phyloP scores from a whole-genome alignment of 805 yeast species.

The Torulaspora microellipsoides region DNA sequence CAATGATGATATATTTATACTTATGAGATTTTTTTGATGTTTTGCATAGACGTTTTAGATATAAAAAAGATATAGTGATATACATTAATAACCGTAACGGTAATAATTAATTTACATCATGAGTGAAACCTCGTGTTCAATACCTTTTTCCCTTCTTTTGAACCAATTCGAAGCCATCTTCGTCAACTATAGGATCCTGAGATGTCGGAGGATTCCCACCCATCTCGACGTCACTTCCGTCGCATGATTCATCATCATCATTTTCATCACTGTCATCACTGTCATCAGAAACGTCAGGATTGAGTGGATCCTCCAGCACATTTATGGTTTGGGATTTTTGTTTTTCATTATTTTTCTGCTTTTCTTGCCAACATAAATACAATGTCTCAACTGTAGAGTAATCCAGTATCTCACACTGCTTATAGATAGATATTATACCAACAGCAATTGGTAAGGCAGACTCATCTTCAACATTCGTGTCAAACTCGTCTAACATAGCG shows the following conservation, averaged over 20 bases:
- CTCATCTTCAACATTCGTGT: conserved; percentile 81
- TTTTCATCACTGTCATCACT: conserved; percentile 43
- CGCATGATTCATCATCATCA: conserved; percentile 41
- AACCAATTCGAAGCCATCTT: conserved; percentile 91
- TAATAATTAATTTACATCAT: conserved; percentile 1
- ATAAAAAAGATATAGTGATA: too few relatives aligned
- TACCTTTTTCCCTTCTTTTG: conserved; percentile 60
- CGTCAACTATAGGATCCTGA: conserved; percentile 69
- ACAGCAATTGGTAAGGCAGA: conserved; percentile 73
- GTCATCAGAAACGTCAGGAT: conserved; percentile 52
- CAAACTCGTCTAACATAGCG: conserved; percentile 95
- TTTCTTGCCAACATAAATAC: conserved; percentile 56
- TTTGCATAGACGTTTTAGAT: background rate
- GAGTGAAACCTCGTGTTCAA: background rate
- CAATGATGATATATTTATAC: conserved; percentile 2
- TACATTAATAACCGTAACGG: background rate
- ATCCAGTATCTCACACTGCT: conserved; percentile 51
- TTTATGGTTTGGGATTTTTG: conserved; percentile 24
- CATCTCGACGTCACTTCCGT: conserved; percentile 32
- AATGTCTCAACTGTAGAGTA: conserved; percentile 54
- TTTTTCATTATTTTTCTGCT: conserved; percentile 39
- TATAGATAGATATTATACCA: conserved; percentile 59
- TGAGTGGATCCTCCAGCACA: conserved; percentile 56
- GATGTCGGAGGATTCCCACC: conserved; percentile 28
- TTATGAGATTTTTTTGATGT: conserved; percentile 3